Evolutionary conservation across 805 yeast species (phyloP).

Genomic region (Candida maris): DNA sequence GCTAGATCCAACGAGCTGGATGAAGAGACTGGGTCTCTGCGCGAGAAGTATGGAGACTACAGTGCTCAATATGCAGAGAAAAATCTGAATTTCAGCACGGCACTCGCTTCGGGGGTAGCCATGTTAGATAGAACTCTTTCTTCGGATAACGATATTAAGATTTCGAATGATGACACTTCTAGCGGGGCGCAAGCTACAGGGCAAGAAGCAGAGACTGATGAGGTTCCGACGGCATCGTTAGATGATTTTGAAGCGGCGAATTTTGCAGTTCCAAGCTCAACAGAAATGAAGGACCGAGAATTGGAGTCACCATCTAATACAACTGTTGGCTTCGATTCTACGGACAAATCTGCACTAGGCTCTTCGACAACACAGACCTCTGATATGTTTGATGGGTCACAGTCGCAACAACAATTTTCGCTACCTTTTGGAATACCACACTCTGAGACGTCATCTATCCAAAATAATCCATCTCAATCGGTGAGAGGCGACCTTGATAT

Average conservation of each 20-base stretch:
- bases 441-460: slow-evolving; percentile 85
- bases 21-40: slow-evolving; percentile 42
- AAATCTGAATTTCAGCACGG: slow-evolving; percentile 27
- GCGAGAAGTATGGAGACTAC: slow-evolving; percentile 30
- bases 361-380: slow-evolving; percentile 48
- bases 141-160: slow-evolving; percentile 8
- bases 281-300: slow-evolving; percentile 11
- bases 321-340: slow-evolving; percentile 20
- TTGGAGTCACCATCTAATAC: slow-evolving; percentile 23
- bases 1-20: slow-evolving; percentile 22
- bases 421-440: slow-evolving; percentile 59
- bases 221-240: slow-evolving; percentile 31
- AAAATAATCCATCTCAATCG: slow-evolving; percentile 86
- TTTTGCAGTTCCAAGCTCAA: slow-evolving; percentile 17
- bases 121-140: slow-evolving; percentile 17
- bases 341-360: slow-evolving; percentile 23
- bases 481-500: slow-evolving; percentile 72
- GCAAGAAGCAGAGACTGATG: slow-evolving; percentile 13
- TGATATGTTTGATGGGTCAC: slow-evolving; percentile 33
- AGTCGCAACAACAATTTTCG: slow-evolving; percentile 24
- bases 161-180: not conserved
- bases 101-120: slow-evolving; percentile 27
- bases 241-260: slow-evolving; percentile 29
- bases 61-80: slow-evolving; percentile 32
- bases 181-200: slow-evolving; percentile 1